Base-by-base conservation (phyloP, 352 stramenopile genomes). In the Phytophthora kernoviae region DNA sequence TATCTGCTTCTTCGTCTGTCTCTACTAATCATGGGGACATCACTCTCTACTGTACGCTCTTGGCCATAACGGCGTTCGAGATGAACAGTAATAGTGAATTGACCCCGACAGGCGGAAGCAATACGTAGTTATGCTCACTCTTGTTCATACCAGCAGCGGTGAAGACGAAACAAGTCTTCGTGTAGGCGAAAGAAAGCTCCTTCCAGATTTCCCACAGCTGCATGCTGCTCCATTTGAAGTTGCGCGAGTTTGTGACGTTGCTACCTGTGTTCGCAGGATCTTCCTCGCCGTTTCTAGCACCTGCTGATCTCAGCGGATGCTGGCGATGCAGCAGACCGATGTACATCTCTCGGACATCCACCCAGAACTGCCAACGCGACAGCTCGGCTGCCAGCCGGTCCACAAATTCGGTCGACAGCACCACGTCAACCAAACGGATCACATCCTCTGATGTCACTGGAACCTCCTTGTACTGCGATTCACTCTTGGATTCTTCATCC, bases 201-300 rank as follows among this genome's bases (percentile, higher is more conserved):
- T 92, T 92, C 80, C 83, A 92, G 41, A 92, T 90, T 54, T 90
- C 83, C 83, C 83, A 92, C 1, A 92, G 68, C 55, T 92, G 83
- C 80, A 90, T 89, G 43, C 72, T 87, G 57, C 79, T 90, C 83
- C 83, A 92, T 68, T 91, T 84, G 53, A 82, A 84, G 58, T 81
- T 87, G 20, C 75, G 77, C 46, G 77, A 76, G 30, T 75, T 78
- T 6, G 65, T 79, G 17, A 58, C 67, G 52, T 63, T 79, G 14
- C 67, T 56, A 32, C 66, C 64, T 1, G 37, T 62, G 24, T 54
- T 58, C 20, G 62, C 47, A 4, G 57, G 61, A 9, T 56, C 61
- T 27, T 65, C 58, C 41, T 70, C 54, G 11, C 18, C 42, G 45
- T 40, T 45, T 12, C 22, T 37, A 5, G 44, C 44, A 14, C 52